Evolutionary conservation across 78 protist species (phyloP).

Genomic region (Pelomyxa schiedti): DNA sequence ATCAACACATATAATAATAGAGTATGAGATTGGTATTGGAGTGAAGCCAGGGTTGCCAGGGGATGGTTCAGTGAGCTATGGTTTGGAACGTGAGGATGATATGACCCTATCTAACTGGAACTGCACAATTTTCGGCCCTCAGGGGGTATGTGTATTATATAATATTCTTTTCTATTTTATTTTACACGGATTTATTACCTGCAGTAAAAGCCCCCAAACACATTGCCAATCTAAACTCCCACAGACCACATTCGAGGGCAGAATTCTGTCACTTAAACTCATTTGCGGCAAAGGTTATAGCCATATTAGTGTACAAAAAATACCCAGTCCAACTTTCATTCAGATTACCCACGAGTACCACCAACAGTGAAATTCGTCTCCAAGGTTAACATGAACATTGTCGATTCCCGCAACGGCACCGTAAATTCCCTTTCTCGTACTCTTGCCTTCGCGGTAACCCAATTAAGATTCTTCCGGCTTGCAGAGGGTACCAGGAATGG

Average conservation of each 20-base stretch:
- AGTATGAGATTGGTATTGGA: too few relatives aligned
- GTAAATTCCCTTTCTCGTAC: neutral
- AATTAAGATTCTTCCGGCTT: neutral
- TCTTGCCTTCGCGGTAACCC: neutral
- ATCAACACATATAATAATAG: too few relatives aligned
- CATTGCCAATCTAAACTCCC: neutral
- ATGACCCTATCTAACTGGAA: constrained; percentile 59
- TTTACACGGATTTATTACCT: neutral
- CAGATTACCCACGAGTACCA: constrained; percentile 74
- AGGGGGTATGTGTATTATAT: constrained; percentile 22
- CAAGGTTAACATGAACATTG: constrained; percentile 54
- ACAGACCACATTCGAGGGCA: constrained; percentile 48
- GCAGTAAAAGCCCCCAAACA: neutral
- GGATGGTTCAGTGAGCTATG: constrained; percentile 70
- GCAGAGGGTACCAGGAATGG: neutral
- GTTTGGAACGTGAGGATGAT: constrained; percentile 64
- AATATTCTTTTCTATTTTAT: neutral
- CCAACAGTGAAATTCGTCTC: constrained; percentile 66
- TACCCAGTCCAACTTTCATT: too few relatives aligned
- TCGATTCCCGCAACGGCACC: constrained; percentile 28
- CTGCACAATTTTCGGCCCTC: constrained; percentile 85
- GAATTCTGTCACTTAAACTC: constrained; percentile 61
- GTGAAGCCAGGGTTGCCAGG: too few relatives aligned
- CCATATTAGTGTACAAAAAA: too few relatives aligned
- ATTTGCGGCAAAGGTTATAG: constrained; percentile 67